These are phyloP conservation scores for Colletotrichum brevisporum DNA, from an alignment of 2,329 filamentous ascomycete genomes.

Conservation along the genomic window DNA sequence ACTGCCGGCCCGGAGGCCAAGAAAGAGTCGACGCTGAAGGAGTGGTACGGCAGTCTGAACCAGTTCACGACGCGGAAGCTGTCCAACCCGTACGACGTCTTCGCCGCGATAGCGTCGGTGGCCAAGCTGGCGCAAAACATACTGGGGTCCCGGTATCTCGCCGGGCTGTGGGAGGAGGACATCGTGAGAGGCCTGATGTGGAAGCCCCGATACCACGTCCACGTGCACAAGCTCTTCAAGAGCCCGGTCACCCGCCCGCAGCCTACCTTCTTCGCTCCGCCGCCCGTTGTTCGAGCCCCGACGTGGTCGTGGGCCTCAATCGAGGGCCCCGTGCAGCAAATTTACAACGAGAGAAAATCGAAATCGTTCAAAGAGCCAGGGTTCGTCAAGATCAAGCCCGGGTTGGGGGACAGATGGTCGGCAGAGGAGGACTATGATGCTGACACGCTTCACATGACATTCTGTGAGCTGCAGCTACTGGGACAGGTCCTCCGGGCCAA, in stretches of 20 bases:
- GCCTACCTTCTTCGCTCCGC: slow-evolving; percentile 7
- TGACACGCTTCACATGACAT: slow-evolving; percentile 14
- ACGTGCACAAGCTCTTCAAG: neutral
- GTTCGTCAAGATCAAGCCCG: slow-evolving; percentile 10
- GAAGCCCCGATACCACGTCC: slow-evolving; percentile 23
- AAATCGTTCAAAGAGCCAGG: neutral
- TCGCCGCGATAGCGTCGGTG: slow-evolving; percentile 29
- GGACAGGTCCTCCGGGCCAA: neutral
- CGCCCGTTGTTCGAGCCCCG: slow-evolving; percentile 22
- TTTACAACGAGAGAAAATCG: neutral
- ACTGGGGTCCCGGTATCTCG: slow-evolving; percentile 14
- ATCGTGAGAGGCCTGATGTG: slow-evolving; percentile 23
- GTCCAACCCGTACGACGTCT: slow-evolving; percentile 30
- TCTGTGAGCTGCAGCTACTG: slow-evolving; percentile 8
- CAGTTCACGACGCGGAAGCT: slow-evolving; percentile 2
- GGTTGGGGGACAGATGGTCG: neutral
- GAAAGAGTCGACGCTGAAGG: slow-evolving; percentile 1
- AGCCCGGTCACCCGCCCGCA: slow-evolving; percentile 9
- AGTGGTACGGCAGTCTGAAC: slow-evolving; percentile 19
- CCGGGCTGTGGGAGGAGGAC: slow-evolving; percentile 23
- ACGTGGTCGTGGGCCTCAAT: slow-evolving; percentile 33
- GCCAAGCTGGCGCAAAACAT: slow-evolving; percentile 16
- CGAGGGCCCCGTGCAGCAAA: neutral
- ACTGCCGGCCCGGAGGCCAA: neutral
- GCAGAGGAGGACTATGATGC: slow-evolving; percentile 3